A percentile compares a stretch with the other conserved stretches of the same genome.
Evolutionary conservation across 352 stramenopile species (phyloP).

Genomic region (Pythium rishiriense): DNA sequence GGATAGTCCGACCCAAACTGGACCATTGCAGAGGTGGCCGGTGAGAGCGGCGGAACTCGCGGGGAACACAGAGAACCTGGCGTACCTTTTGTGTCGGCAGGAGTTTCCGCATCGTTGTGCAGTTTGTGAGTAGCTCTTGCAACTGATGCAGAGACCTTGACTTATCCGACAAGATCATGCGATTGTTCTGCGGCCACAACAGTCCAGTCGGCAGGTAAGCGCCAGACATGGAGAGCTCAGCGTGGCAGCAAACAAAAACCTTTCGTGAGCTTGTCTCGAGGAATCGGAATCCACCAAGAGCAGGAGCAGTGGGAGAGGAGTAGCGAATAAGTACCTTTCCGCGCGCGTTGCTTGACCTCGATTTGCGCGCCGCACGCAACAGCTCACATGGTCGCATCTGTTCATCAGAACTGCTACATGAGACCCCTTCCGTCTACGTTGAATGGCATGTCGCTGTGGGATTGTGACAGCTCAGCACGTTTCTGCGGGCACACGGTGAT

Average conservation of each 20-base stretch:
- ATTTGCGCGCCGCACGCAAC: conserved; percentile 5
- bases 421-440: neutral
- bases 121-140: neutral
- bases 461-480: neutral
- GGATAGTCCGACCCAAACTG: conserved; percentile 2
- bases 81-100: conserved; percentile 9
- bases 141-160: conserved; percentile 4
- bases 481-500: neutral
- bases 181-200: conserved; percentile 10
- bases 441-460: neutral
- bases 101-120: neutral
- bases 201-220: neutral
- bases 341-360: conserved; percentile 5
- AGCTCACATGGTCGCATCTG: conserved; percentile 17
- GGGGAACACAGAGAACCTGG: conserved; percentile 18
- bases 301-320: neutral
- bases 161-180: conserved; percentile 12
- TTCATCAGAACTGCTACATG: conserved; percentile 20
- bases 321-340: conserved; percentile 14
- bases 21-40: conserved; percentile 13
- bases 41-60: conserved; percentile 11
- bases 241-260: too few relatives aligned
- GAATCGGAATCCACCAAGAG: neutral
- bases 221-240: neutral
- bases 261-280: too few relatives aligned